Percentiles rank a stretch among this genome's conserved stretches.
Conservation (phyloP, 495 filamentous ascomycete genomes). For the Achaetomiella virescens region DNA sequence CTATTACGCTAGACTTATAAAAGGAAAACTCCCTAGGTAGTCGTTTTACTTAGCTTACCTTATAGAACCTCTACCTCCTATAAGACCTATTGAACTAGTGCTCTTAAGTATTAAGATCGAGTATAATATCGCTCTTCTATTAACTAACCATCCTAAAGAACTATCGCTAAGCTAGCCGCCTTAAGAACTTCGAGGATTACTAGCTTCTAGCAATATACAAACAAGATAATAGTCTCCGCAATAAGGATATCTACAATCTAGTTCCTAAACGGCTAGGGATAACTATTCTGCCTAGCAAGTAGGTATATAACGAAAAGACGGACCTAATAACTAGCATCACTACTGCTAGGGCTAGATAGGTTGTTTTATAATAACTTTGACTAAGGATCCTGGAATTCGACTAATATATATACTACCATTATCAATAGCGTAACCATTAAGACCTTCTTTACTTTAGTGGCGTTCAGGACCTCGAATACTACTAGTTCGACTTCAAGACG, state of each 20-base stretch:
- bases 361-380: slow-evolving; percentile 3
- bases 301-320: slow-evolving; percentile 4
- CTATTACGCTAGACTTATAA: too few relatives aligned
- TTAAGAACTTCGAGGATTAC: not conserved
- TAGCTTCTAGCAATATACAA: not conserved
- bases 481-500: slow-evolving; percentile 9
- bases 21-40: too few relatives aligned
- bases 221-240: not conserved
- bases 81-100: too few relatives aligned
- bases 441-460: not conserved
- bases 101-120: not conserved
- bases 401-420: not conserved
- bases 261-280: not conserved
- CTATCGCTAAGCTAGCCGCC: slow-evolving; percentile 21
- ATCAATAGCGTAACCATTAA: not conserved
- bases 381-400: not conserved
- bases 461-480: not conserved
- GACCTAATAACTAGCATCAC: not conserved
- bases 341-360: not conserved
- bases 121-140: slow-evolving; percentile 15
- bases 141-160: slow-evolving; percentile 17
- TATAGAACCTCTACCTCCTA: too few relatives aligned
- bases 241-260: not conserved
- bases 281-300: not conserved
- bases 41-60: too few relatives aligned